These are phyloP conservation scores for Gautieria morchelliformis DNA, from an alignment of 768 basidiomycete genomes.

Conservation along the genomic window DNA sequence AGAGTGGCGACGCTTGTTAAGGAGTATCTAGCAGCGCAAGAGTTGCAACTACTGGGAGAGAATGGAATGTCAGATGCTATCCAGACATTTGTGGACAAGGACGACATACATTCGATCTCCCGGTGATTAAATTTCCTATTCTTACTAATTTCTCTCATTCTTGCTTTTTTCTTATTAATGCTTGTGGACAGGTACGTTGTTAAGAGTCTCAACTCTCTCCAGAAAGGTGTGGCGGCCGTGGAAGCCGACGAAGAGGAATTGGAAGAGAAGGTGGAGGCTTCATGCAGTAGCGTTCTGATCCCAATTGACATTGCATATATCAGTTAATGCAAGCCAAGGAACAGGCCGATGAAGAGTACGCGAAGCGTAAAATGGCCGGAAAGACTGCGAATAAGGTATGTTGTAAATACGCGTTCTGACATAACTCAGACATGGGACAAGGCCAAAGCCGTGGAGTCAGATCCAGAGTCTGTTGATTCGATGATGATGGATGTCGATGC, in stretches of 20 bases:
- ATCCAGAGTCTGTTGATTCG: constrained; percentile 48
- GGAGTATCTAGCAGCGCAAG: constrained; percentile 88
- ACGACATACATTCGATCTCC: constrained; percentile 87
- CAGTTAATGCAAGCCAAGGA: constrained; percentile 60
- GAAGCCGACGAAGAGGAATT: constrained; percentile 66
- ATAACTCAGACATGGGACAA: constrained; percentile 20
- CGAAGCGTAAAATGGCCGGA: constrained; percentile 11
- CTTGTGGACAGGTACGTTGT: constrained; percentile 51
- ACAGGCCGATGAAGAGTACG: constrained; percentile 36
- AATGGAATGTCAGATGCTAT: constrained; percentile 90
- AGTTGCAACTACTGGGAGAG: constrained; percentile 85
- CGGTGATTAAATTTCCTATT: constrained; percentile 40
- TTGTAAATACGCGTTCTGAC: not conserved
- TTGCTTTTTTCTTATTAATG: not conserved
- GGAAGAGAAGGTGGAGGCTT: constrained; percentile 52
- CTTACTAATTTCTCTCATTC: not conserved
- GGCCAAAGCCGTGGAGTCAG: constrained; percentile 48
- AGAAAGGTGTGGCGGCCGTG: constrained; percentile 58
- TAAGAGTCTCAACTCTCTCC: constrained; percentile 45
- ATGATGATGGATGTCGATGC: constrained; percentile 70
- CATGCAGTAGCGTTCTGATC: not conserved
- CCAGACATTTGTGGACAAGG: constrained; percentile 93
- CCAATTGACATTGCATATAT: not conserved
- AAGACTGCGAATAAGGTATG: constrained; percentile 37
- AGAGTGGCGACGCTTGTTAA: constrained; percentile 83